Evolutionary conservation across 208 protist species (phyloP), one percentile per base, ranked within the genome.

Genomic region (Blastocrithidia nonstop): DNA sequence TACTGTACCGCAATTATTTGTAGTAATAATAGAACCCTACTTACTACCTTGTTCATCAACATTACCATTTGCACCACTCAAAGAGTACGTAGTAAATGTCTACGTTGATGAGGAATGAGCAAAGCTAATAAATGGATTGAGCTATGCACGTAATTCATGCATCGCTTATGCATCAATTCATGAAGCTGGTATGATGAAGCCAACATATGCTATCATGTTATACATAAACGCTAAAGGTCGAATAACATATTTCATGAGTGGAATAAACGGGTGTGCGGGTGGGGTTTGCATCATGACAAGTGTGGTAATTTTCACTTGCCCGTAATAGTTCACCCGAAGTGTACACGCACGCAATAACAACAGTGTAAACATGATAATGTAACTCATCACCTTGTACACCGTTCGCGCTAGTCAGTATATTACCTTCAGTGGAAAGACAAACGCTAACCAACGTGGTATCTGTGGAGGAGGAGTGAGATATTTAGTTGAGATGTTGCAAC

Each of bases 211-310:
- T 8, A 85, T 28, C 7, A 48, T 25, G 57, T 76, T 84, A 48
- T 71, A 69, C 27, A 80, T 4, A 13, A 75, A 65, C 7, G 54
- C 64, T 15, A 73, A 41, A 13, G 77, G 75, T 2, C 71, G 71
- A 16, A 66, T 64, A 29, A 81, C 6, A 53, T 71, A 87, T 68
- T 82, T 79, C 22, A 75, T 57, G 9, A 93, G 21, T n/a, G 63
- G 46, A 15, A 92, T 48, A 49, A 90, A 79, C 4, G 88, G 88
- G 1, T 91, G 52, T 2, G 79, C 71, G 0, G 88, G 88, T 16
- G 88, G 88, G 15, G 73, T 88, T 51, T 88, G 77, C 17, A 85
- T 29, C 2, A 93, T 24, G 40, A 89, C 60, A 35, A 84, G 54
- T 42, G 77, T 65, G 1, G 66, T 71, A 39, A 88, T 45, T 1